Base-by-base conservation (phyloP, 1,284 basidiomycete genomes). In the Psilocybe mexicana region DNA sequence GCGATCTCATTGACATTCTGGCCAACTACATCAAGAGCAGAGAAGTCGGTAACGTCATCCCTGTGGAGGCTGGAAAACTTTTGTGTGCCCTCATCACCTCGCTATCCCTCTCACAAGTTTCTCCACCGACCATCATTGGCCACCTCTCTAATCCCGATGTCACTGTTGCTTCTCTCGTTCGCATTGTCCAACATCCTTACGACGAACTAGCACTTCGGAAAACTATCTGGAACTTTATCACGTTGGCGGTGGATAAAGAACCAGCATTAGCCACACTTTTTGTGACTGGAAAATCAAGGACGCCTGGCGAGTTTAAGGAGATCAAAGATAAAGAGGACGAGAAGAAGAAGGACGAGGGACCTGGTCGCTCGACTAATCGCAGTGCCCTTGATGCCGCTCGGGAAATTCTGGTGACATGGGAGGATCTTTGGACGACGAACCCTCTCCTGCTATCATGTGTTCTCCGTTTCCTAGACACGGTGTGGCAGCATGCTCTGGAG, bases 261-360 rank as follows among this genome's bases (percentile, higher is more conserved):
- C 94, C 95, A 1, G 93, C 94, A 0, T 79, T 97, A 4, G 93
- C 93, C 0, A 83, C 85, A 45, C 79, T 97, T 14, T 88, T 96
- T 58, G 85, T 94, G 52, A 86, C 85, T 0, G 94, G 87, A 1
- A 82, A 83, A 54, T 87, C 84, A 71, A 83, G 80, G 56, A 75
- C 79, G 36, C 80, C 84, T 0, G 72, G 56, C 28, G 73, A 76
- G 44, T 58, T 70, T 52, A 81, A 81, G 62, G 54, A 62, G 42
- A 35, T 52, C 11, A 57, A 66, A 10, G 59, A 52, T 23, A 61
- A 58, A 6, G 57, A 58, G 48, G 64, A 58, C 33, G 42, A 52
- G 33, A 53, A 33, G 33, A 65, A 48, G 47, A 52, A 55, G 55
- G 60, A 60, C 44, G 65, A 52, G 54, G 69, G 58, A 45, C 64